These are phyloP conservation scores for Pseudogymnoascus sp. DNA, from an alignment of 2,329 filamentous ascomycete species.

Conservation along the genomic window DNA sequence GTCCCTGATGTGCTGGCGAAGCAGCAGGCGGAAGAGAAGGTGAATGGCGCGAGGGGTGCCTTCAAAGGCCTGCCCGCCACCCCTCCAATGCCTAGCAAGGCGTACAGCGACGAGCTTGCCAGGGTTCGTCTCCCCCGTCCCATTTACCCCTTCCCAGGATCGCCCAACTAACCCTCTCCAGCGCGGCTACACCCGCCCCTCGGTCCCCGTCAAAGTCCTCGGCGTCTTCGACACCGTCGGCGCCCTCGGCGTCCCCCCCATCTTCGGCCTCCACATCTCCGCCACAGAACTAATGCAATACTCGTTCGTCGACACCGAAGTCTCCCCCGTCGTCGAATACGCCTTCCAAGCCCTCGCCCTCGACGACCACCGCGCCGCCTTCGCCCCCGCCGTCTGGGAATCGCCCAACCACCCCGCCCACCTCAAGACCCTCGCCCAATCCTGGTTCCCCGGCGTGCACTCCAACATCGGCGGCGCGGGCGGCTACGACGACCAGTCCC, in stretches of 20 bases:
- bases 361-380: slow-evolving; percentile 38
- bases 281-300: slow-evolving; percentile 24
- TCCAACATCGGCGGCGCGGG: slow-evolving; percentile 38
- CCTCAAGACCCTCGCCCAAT: slow-evolving; percentile 33
- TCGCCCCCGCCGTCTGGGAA: slow-evolving; percentile 34
- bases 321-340: slow-evolving; percentile 35
- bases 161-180: neutral
- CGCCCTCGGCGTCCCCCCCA: slow-evolving; percentile 35
- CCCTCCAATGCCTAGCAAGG: neutral
- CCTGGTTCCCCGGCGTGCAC: slow-evolving; percentile 41
- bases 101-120: neutral
- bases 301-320: slow-evolving; percentile 36
- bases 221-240: slow-evolving; percentile 46
- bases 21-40: neutral
- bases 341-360: slow-evolving; percentile 44
- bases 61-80: neutral
- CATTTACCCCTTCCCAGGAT: neutral
- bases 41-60: neutral
- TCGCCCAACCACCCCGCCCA: slow-evolving; percentile 12
- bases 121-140: neutral
- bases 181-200: slow-evolving; percentile 13
- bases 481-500: slow-evolving; percentile 38
- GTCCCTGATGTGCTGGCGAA: neutral
- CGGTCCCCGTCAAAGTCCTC: slow-evolving; percentile 37
- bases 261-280: slow-evolving; percentile 27